These are phyloP conservation scores for Xylaria arbuscula DNA, from an alignment of 2,329 filamentous ascomycete genomes.

Conservation along the genomic window DNA sequence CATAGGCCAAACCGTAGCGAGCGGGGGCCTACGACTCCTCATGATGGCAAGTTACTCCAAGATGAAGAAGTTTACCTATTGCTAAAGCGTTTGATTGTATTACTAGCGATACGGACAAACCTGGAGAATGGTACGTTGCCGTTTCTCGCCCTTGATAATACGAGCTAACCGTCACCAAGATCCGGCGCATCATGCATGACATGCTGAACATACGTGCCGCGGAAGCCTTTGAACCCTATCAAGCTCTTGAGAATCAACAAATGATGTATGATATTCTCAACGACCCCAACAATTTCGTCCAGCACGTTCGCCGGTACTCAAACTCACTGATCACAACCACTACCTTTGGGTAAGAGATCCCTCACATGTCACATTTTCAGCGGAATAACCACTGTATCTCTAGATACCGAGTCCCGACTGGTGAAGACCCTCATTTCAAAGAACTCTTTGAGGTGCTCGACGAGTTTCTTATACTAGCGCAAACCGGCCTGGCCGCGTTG, in stretches of 20 bases:
- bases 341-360: conserved; percentile 56
- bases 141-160: background rate
- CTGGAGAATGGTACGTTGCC: conserved; percentile 43
- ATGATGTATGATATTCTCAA: conserved; percentile 53
- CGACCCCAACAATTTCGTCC: background rate
- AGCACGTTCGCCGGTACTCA: conserved; percentile 58
- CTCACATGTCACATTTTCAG: background rate
- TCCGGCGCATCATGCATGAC: conserved; percentile 53
- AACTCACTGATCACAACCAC: conserved; percentile 59
- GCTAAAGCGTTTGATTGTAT: background rate
- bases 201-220: conserved; percentile 57
- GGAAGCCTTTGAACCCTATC: conserved; percentile 61
- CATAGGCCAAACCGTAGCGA: conserved; percentile 52
- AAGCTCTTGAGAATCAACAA: conserved; percentile 62
- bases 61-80: background rate
- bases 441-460: conserved; percentile 51
- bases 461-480: conserved; percentile 30
- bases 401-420: conserved; percentile 35
- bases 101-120: conserved; percentile 40
- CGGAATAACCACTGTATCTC: background rate
- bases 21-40: conserved; percentile 27
- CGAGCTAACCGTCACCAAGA: conserved; percentile 8
- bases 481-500: conserved; percentile 27
- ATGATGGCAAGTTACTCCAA: conserved; percentile 28
- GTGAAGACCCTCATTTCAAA: conserved; percentile 54